Conservation (phyloP, 129 eudicot genomes). For the Artemisia argyi region DNA sequence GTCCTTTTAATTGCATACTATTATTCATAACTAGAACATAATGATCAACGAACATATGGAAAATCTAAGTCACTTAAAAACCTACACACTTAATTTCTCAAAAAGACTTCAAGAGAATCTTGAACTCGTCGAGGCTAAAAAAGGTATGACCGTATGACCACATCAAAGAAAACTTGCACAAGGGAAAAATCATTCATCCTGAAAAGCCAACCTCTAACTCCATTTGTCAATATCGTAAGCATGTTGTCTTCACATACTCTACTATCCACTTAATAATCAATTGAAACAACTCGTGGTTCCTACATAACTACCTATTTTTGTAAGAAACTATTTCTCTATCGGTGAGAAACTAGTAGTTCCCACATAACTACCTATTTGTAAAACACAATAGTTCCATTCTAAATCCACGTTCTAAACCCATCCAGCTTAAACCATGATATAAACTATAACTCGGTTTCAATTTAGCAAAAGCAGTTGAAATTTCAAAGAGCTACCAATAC, state of each 20-base stretch:
- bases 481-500: conserved; percentile 10
- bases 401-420: conserved; percentile 10
- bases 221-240: conserved; percentile 6
- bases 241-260: background rate
- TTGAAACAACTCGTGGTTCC: background rate
- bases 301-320: background rate
- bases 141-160: too few relatives aligned
- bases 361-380: conserved; percentile 10
- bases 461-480: background rate
- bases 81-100: background rate
- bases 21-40: too few relatives aligned
- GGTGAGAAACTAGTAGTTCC: background rate
- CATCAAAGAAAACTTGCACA: background rate
- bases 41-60: too few relatives aligned
- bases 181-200: background rate
- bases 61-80: background rate
- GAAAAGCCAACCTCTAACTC: background rate
- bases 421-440: conserved; percentile 3
- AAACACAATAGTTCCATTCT: background rate
- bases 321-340: too few relatives aligned
- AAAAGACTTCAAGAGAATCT: background rate
- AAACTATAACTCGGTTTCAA: conserved; percentile 7
- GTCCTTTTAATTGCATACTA: too few relatives aligned
- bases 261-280: background rate
- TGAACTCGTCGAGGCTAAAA: background rate